Conservation (phyloP, 176 grass and related monocot genomes). For the Dendrocalamus sinicus region DNA sequence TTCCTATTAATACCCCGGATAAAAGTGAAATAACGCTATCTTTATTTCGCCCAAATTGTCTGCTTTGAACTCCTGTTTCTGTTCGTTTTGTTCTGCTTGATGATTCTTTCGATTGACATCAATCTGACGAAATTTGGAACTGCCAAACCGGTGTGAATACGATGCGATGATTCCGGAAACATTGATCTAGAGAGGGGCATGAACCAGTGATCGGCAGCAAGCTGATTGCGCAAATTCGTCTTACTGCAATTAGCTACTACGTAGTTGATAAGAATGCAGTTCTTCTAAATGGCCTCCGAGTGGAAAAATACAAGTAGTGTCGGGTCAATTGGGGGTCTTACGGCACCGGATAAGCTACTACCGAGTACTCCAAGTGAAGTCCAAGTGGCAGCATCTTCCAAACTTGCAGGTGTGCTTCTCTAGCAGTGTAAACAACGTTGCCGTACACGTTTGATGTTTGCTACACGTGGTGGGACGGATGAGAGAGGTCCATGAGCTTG, state of each 20-base stretch:
- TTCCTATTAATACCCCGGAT: neutral
- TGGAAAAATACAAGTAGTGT: neutral
- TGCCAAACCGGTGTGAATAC: neutral
- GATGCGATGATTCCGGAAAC: constrained; percentile 36
- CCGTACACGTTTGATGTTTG: constrained; percentile 55
- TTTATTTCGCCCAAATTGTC: constrained; percentile 13
- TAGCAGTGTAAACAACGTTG: neutral
- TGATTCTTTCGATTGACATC: neutral
- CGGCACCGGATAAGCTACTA: constrained; percentile 1
- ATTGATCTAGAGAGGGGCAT: neutral
- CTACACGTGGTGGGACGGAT: constrained; percentile 33
- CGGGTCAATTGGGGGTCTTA: constrained; percentile 32
- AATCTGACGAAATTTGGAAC: neutral
- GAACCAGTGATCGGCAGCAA: neutral
- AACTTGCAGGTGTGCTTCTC: neutral
- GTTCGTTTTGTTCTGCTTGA: neutral
- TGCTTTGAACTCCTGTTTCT: neutral
- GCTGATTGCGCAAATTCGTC: neutral
- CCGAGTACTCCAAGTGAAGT: too few relatives aligned
- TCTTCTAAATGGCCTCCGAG: neutral
- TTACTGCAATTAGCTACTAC: neutral
- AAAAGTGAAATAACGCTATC: constrained; percentile 39
- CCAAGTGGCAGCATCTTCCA: constrained; percentile 36
- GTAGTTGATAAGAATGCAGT: constrained; percentile 31
- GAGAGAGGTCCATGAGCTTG: constrained; percentile 25